Conservation (phyloP, 2,329 filamentous ascomycete genomes). For the Ciborinia camelliae region DNA sequence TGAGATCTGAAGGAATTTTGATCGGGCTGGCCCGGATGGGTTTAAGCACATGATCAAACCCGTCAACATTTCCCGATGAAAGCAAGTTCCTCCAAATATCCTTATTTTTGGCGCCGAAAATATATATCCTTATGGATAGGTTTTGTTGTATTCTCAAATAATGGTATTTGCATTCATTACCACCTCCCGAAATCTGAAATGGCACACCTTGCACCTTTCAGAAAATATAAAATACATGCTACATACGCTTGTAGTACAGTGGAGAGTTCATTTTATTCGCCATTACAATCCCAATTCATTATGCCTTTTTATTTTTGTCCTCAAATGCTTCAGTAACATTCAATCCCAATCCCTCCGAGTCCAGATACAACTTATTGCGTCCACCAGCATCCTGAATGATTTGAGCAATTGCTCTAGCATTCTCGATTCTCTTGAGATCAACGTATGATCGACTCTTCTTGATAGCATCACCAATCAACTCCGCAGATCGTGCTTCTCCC, state of each 20-base stretch:
- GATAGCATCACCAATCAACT: constrained; percentile 97
- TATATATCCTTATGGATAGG: no score
- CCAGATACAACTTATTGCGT: constrained; percentile 91
- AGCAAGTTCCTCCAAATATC: no score
- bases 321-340: constrained; percentile 66
- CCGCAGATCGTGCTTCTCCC: constrained; percentile 96
- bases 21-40: no score
- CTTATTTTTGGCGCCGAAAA: no score
- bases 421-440: constrained; percentile 97
- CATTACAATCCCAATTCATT: constrained; percentile 24
- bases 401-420: constrained; percentile 82
- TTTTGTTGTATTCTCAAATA: no score
- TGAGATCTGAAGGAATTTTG: no score
- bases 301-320: constrained; percentile 48
- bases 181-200: background rate
- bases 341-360: constrained; percentile 83
- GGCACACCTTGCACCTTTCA: constrained; percentile 14
- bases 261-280: constrained; percentile 42
- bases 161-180: constrained; percentile 2
- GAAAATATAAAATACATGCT: constrained; percentile 34
- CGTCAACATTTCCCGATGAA: no score
- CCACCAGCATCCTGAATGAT: constrained; percentile 82
- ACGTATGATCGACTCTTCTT: constrained; percentile 99
- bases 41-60: no score
- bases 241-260: constrained; percentile 43